Percentiles rank a stretch among this genome's conserved stretches.
Evolutionary conservation across 495 filamentous ascomycete genomes (phyloP).

Genomic region (Penicillium taxi): DNA sequence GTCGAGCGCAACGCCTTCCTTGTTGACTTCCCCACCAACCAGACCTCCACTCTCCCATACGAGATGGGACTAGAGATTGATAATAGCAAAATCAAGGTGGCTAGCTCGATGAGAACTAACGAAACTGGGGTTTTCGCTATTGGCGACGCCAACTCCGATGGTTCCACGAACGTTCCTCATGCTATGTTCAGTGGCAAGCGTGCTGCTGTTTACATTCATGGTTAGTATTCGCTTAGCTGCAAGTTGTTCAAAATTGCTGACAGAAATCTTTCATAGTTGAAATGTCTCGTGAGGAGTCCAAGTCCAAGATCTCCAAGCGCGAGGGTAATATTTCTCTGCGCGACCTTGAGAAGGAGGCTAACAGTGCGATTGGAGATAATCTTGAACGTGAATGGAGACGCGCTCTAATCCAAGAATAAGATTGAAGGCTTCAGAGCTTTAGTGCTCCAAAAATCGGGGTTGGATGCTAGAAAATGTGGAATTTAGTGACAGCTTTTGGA

Average conservation of each 20-base stretch:
- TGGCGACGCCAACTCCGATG: conserved; percentile 50
- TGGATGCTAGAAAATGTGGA: no score
- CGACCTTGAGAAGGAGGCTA: conserved; percentile 25
- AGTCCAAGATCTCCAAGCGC: conserved; percentile 28
- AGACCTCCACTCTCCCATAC: conserved; percentile 29
- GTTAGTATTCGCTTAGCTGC: no score
- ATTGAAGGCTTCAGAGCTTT: no score
- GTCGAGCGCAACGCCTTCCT: conserved; percentile 44
- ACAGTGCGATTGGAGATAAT: conserved; percentile 24
- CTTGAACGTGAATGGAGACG: conserved; percentile 18
- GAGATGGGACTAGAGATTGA: conserved; percentile 36
- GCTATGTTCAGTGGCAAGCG: conserved; percentile 52
- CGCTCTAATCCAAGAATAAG: no score
- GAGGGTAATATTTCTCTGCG: conserved; percentile 10
- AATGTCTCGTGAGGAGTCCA: conserved; percentile 29
- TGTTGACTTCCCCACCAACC: conserved; percentile 40
- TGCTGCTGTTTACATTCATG: conserved; percentile 47
- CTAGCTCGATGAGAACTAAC: conserved; percentile 38
- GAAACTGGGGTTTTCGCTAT: conserved; percentile 45
- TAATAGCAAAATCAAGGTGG: conserved; percentile 39
- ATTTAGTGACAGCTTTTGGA: no score
- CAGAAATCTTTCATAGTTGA: no score
- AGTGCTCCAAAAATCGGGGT: no score
- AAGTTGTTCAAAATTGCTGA: no score
- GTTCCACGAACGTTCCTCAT: conserved; percentile 52